Evolutionary conservation across 345 rosid genomes (phyloP).

Genomic region (Citrus mangshanensis): DNA sequence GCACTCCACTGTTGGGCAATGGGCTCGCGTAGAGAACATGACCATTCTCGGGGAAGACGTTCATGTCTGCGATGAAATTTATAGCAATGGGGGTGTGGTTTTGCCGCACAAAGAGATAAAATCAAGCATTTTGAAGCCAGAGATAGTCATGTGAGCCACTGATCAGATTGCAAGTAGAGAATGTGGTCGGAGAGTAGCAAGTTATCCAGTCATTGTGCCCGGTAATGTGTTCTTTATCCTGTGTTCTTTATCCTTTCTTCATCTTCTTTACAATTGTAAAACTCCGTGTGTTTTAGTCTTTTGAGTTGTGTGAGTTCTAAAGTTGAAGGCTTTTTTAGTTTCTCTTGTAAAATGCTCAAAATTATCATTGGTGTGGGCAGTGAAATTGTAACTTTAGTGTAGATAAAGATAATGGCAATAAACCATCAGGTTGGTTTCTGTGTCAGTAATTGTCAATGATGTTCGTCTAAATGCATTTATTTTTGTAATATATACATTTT

Average conservation of each 20-base stretch:
- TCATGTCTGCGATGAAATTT: slow-evolving; percentile 88
- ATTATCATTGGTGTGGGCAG: slow-evolving; percentile 7
- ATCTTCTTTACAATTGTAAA: background rate
- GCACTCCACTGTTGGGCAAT: slow-evolving; percentile 95
- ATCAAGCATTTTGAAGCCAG: slow-evolving; percentile 95
- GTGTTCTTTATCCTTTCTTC: background rate
- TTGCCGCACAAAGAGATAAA: slow-evolving; percentile 97
- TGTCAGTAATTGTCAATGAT: background rate
- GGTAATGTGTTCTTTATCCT: slow-evolving; percentile 8
- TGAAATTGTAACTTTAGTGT: slow-evolving; percentile 15
- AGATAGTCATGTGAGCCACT: slow-evolving; percentile 80
- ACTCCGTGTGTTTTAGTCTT: slow-evolving; percentile 4
- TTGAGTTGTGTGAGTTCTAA: slow-evolving; percentile 1
- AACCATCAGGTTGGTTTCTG: slow-evolving; percentile 11
- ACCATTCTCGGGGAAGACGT: slow-evolving; percentile 97
- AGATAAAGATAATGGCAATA: slow-evolving; percentile 20
- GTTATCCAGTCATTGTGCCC: background rate
- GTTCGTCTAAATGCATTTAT: background rate
- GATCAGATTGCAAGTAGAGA: slow-evolving; percentile 13
- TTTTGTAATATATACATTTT: background rate
- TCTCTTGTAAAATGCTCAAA: slow-evolving; percentile 9
- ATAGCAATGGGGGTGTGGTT: slow-evolving; percentile 97
- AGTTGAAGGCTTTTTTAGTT: slow-evolving; percentile 6
- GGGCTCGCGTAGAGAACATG: slow-evolving; percentile 99
- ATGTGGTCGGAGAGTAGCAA: background rate